Evolutionary conservation across 768 basidiomycete genomes (phyloP).

Genomic region (Flagelloscypha sp.): DNA sequence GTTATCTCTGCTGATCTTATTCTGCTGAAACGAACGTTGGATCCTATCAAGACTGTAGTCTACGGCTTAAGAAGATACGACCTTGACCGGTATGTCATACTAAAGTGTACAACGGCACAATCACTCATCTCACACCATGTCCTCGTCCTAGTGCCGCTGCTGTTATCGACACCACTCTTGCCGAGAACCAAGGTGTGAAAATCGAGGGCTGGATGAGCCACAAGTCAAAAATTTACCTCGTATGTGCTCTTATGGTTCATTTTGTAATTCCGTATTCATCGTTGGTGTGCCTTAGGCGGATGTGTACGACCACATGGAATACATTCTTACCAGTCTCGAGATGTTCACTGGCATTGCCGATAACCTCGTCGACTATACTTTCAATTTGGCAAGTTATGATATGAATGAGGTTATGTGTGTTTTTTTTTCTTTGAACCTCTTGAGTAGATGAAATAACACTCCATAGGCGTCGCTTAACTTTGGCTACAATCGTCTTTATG

Average conservation of each 20-base stretch:
- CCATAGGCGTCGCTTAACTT: slow-evolving; percentile 52
- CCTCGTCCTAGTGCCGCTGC: no score
- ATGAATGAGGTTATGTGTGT: slow-evolving; percentile 68
- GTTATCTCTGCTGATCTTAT: slow-evolving; percentile 70
- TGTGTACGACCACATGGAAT: slow-evolving; percentile 71
- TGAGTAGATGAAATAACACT: slow-evolving; percentile 1
- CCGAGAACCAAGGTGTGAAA: slow-evolving; percentile 20
- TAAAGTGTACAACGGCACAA: no score
- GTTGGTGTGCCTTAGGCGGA: slow-evolving; percentile 42
- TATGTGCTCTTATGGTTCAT: slow-evolving; percentile 19
- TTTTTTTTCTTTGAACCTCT: slow-evolving; percentile 2
- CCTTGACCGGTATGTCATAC: slow-evolving; percentile 54
- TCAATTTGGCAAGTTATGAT: slow-evolving; percentile 70
- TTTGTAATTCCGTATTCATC: not conserved
- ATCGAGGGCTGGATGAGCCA: slow-evolving; percentile 59
- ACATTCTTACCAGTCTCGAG: slow-evolving; percentile 58
- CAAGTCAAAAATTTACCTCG: slow-evolving; percentile 62
- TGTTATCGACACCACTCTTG: no score
- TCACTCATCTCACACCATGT: no score
- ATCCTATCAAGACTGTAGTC: slow-evolving; percentile 61
- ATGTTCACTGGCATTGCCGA: slow-evolving; percentile 67
- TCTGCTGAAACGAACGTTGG: slow-evolving; percentile 64
- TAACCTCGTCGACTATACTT: slow-evolving; percentile 66
- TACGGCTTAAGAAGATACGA: slow-evolving; percentile 66
- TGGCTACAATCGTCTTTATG: slow-evolving; percentile 64